Evolutionary conservation across 495 filamentous ascomycete species (phyloP).

Genomic region (Pseudoneurospora amorphoporcata): DNA sequence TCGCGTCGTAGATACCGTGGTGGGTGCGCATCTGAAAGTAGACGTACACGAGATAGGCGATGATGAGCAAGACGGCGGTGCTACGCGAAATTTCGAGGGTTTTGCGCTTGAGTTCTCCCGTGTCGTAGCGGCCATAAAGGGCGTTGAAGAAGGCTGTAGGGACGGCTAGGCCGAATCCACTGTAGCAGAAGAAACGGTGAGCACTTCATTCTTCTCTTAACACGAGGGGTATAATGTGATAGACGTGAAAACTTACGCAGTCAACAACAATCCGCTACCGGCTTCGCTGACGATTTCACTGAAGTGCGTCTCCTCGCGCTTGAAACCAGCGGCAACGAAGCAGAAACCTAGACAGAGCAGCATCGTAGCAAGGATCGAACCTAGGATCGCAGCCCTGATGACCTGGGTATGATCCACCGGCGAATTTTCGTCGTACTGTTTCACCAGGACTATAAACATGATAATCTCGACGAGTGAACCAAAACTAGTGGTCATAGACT

Average conservation of each 20-base stretch:
- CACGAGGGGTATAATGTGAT: background rate
- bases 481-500: conserved; percentile 23
- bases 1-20: conserved; percentile 58
- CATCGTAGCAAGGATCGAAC: conserved; percentile 29
- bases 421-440: background rate
- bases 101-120: background rate
- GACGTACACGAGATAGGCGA: conserved; percentile 68
- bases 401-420: conserved; percentile 47
- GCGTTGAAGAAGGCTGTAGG: conserved; percentile 68
- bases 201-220: background rate
- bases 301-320: conserved; percentile 55
- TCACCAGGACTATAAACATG: conserved; percentile 66
- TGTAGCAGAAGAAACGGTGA: conserved; percentile 12
- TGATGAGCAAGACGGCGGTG: conserved; percentile 59
- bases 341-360: conserved; percentile 31
- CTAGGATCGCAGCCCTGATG: conserved; percentile 45
- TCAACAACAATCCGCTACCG: conserved; percentile 68
- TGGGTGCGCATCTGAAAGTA: conserved; percentile 78
- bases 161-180: conserved; percentile 68
- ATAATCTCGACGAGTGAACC: conserved; percentile 75
- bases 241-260: conserved; percentile 42
- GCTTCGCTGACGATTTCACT: conserved; percentile 71
- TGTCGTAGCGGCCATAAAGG: conserved; percentile 26
- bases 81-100: background rate
- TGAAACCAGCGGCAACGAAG: conserved; percentile 67